Evolutionary conservation across 257 asterid genomes (phyloP).

Genomic region (Solanum boliviense): DNA sequence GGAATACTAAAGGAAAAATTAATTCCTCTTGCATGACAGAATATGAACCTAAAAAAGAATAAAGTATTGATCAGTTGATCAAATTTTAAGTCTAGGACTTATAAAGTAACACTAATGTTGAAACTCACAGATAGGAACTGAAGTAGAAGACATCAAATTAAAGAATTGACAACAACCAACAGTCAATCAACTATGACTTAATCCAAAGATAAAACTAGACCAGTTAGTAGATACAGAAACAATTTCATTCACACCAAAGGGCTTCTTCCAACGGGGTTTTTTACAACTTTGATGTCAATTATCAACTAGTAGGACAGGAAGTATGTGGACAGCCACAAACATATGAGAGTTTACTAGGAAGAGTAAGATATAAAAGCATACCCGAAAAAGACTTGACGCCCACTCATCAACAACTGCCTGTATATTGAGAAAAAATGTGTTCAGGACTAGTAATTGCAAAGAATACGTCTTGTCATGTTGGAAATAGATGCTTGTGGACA

Average conservation of each 20-base stretch:
- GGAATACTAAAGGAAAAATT: not conserved
- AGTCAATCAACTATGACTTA: not conserved
- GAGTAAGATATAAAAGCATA: conserved; percentile 26
- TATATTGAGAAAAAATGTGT: conserved; percentile 11
- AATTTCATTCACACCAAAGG: not conserved
- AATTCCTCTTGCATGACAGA: not conserved
- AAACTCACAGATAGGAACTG: not conserved
- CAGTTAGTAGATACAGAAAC: not conserved
- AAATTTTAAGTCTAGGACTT: not conserved
- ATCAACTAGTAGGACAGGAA: not conserved
- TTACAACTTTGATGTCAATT: not conserved
- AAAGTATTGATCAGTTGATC: not conserved
- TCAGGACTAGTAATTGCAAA: conserved; percentile 6
- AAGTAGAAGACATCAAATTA: not conserved
- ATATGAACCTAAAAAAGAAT: not conserved
- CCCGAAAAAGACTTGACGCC: conserved; percentile 99
- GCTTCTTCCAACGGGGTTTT: not conserved
- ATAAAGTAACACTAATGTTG: not conserved
- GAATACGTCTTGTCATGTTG: not conserved
- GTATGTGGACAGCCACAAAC: not conserved
- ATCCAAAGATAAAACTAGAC: not conserved
- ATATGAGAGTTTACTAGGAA: not conserved
- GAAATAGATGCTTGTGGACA: not conserved
- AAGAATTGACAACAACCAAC: not conserved
- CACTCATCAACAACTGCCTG: conserved; percentile 94